Conservation (phyloP, 2,329 filamentous ascomycete species). For the Gaeumannomyces tritici region DNA sequence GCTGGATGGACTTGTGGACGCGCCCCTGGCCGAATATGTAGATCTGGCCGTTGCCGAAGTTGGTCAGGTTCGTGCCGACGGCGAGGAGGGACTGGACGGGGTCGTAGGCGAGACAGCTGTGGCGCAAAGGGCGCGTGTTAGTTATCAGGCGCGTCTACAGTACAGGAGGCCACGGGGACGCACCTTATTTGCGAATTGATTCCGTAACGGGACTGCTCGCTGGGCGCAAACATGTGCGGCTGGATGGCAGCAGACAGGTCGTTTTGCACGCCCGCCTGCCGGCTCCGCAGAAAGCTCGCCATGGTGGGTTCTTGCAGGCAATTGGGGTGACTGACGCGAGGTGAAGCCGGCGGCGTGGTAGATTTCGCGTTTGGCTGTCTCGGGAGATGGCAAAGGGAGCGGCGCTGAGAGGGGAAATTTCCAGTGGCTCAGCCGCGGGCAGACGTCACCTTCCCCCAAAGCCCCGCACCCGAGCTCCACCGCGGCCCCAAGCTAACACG, state of each 20-base stretch:
- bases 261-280: constrained; percentile 86
- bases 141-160: constrained; percentile 14
- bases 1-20: constrained; percentile 64
- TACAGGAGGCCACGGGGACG: constrained; percentile 2
- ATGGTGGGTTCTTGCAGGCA: constrained; percentile 34
- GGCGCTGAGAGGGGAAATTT: not conserved
- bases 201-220: constrained; percentile 76
- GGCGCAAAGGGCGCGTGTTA: not conserved
- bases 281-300: constrained; percentile 81
- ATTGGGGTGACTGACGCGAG: not conserved
- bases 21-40: constrained; percentile 80
- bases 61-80: constrained; percentile 79
- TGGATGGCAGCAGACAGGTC: constrained; percentile 78
- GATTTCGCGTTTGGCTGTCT: not conserved
- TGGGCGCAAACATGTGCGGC: constrained; percentile 69
- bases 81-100: constrained; percentile 89
- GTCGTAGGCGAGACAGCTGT: constrained; percentile 77
- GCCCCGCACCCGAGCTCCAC: not conserved
- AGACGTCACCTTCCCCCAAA: not conserved
- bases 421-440: not conserved
- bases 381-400: too few species aligned
- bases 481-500: too few species aligned
- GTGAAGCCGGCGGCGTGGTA: not conserved
- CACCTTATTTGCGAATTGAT: constrained; percentile 67
- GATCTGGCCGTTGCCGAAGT: constrained; percentile 78